phyloP scores from a whole-genome alignment of 75 land plant genomes.

The Cryptomeria japonica region DNA sequence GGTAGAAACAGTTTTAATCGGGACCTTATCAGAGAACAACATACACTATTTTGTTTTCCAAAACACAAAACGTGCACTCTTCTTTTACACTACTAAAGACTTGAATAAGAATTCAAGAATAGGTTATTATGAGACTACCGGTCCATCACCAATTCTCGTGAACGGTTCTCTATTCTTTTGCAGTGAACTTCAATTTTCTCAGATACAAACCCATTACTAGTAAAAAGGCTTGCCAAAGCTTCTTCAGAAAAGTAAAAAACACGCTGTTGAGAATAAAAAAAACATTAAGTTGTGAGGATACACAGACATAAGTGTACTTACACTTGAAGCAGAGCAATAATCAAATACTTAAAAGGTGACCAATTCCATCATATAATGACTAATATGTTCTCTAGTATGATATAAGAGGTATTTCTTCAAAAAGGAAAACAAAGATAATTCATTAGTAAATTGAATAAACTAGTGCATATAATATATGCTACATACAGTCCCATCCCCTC shows the following conservation, averaged over 20 bases:
- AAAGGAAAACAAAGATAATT: neutral
- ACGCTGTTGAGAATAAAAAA: conserved; percentile 50
- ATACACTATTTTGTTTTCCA: neutral
- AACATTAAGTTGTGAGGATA: neutral
- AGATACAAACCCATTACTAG: conserved; percentile 58
- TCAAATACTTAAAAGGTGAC: neutral
- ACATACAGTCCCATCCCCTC: conserved; percentile 99
- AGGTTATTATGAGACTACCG: conserved; percentile 39
- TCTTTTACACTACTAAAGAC: neutral
- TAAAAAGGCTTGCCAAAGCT: conserved; percentile 53
- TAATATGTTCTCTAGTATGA: neutral
- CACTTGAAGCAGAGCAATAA: neutral
- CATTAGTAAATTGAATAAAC: neutral
- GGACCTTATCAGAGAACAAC: conserved; percentile 7
- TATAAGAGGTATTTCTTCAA: neutral
- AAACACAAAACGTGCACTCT: neutral
- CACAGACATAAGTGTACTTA: neutral
- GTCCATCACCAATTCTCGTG: conserved; percentile 83
- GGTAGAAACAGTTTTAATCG: neutral
- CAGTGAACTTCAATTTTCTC: conserved; percentile 60
- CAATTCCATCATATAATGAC: neutral
- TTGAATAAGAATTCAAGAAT: neutral
- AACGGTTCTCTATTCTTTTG: conserved; percentile 87
- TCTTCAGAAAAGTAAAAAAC: conserved; percentile 93
- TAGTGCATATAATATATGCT: neutral